Base-by-base conservation (phyloP, 116 monocot species). In the Posidonia oceanica region DNA sequence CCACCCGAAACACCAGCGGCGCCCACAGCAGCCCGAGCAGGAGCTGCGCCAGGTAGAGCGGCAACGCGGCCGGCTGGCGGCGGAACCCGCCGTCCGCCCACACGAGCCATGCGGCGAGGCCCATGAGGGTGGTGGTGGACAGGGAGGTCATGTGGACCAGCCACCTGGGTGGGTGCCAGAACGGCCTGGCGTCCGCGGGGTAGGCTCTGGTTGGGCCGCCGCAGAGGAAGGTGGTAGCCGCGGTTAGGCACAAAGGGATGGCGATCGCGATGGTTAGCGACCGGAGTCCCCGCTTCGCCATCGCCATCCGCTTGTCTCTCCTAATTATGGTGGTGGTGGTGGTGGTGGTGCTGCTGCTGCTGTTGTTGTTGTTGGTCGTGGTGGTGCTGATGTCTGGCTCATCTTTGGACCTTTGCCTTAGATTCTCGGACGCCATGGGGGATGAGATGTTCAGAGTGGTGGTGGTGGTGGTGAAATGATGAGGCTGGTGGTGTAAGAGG, bases 51-150 rank as follows among this genome's bases (percentile, higher is more conserved):
- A 77, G 22, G 66, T 82, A 90, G 12, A 94, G 55, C 8, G 62
- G n/a, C 48, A 82, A 36, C 16, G 75, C 72, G 3, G 64, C 75
- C 7, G 83, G 78, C 40, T 67, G 52, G 17, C 72, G 64, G 65
- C 82, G 87, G 72, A 94, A 85, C 0, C 85, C 90, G 16, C 94
- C 90, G 12, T 87, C 87, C 4, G 94, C 87, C 94, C 94, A 94
- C 18, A 85, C 82, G 0, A 94, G 81, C 94, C 94, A 94, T 0
- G 82, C 79, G 0, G 94, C 42, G 48, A 94, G 76, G 38, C 90
- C 85, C 66, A 81, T 78, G 15, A 94, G 59, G 57, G 74, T 18
- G 13, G 87, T 36, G 29, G 81, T 72, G 12, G 78, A 52, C 21
- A 75, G 60, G 16, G 83, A 75, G 54, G 69, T 79, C 41, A 75